A percentile compares a stretch with the other conserved stretches of the same genome.
Conservation (phyloP, 495 filamentous ascomycete genomes). For the Penicillium salamii region DNA sequence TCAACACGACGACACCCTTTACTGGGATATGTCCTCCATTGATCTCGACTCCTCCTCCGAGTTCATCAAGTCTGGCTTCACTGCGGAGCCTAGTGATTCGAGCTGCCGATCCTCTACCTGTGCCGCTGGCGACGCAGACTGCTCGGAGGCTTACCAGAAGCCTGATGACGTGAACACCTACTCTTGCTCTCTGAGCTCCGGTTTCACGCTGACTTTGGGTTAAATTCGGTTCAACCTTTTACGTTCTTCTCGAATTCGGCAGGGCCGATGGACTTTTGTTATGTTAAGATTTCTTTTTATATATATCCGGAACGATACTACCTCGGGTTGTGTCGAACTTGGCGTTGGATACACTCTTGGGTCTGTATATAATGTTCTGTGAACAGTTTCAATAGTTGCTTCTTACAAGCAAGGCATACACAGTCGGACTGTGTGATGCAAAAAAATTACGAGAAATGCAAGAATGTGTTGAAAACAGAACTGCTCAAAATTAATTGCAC, state of each 20-base stretch:
- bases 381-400: background rate
- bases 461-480: slow-evolving; percentile 3
- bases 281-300: background rate
- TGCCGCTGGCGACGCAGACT: slow-evolving; percentile 23
- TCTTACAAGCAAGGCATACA: background rate
- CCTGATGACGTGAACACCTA: slow-evolving; percentile 33
- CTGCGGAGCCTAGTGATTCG: slow-evolving; percentile 17
- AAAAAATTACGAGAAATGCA: background rate
- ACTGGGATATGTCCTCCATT: slow-evolving; percentile 38
- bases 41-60: slow-evolving; percentile 19
- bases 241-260: background rate
- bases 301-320: background rate
- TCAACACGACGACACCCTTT: slow-evolving; percentile 19
- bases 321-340: background rate
- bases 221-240: slow-evolving; percentile 1
- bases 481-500: background rate
- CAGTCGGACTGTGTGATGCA: background rate
- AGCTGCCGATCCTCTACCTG: slow-evolving; percentile 27
- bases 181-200: slow-evolving; percentile 22
- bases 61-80: slow-evolving; percentile 22
- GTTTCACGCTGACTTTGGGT: slow-evolving; percentile 30
- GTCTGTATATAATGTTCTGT: slow-evolving; percentile 1
- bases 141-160: slow-evolving; percentile 31
- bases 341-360: background rate
- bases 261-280: slow-evolving; percentile 7